Percentiles rank a stretch among this genome's conserved stretches.
phyloP scores from a whole-genome alignment of 805 yeast species.

The Pichia nakasei region DNA sequence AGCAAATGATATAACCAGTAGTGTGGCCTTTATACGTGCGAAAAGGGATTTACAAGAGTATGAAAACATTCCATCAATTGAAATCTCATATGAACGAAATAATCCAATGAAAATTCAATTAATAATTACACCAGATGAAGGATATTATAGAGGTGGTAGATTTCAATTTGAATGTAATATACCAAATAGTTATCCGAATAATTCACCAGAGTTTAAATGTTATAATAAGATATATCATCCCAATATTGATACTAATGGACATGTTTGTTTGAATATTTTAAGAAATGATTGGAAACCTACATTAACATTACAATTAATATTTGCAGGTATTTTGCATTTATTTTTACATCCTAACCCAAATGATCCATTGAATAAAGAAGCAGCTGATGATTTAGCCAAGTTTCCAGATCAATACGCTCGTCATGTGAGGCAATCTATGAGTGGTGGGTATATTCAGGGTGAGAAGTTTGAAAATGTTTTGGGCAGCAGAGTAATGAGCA shows the following conservation, averaged over 20 bases:
- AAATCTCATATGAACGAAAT: conserved; percentile 33
- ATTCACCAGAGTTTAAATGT: conserved; percentile 81
- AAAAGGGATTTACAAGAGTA: conserved; percentile 69
- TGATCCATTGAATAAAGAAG: conserved; percentile 89
- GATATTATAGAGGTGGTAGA: conserved; percentile 59
- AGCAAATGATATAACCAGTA: conserved; percentile 12
- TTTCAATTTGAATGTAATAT: conserved; percentile 62
- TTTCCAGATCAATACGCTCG: conserved; percentile 42
- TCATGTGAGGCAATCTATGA: conserved; percentile 57
- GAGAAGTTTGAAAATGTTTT: conserved; percentile 49
- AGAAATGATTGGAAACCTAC: conserved; percentile 98
- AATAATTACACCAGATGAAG: conserved; percentile 56
- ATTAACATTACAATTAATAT: conserved; percentile 66
- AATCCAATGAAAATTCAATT: conserved; percentile 58
- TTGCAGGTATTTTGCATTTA: conserved; percentile 77
- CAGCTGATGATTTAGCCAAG: conserved; percentile 51
- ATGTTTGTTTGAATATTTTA: conserved; percentile 82
- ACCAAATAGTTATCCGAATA: conserved; percentile 76
- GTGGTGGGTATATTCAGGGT: conserved; percentile 56
- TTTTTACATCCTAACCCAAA: conserved; percentile 86
- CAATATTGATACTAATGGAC: conserved; percentile 83
- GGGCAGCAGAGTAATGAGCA: no score
- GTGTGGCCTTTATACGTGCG: conserved; percentile 65
- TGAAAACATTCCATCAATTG: conserved; percentile 38
- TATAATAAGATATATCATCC: conserved; percentile 79